Base-by-base conservation (phyloP, 176 grass and related monocot species). In the Avena eriantha region DNA sequence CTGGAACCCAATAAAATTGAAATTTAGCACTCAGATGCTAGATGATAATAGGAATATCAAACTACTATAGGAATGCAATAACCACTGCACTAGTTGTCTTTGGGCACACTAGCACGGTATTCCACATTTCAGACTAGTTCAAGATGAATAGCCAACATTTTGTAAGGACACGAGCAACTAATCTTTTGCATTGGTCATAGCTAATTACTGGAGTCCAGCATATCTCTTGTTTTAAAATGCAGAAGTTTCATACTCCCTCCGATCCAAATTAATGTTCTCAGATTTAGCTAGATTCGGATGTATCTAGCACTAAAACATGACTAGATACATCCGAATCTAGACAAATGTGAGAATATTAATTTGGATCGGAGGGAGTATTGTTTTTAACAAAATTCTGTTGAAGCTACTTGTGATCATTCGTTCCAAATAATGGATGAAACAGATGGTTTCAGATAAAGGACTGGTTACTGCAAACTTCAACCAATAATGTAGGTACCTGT, bases 1-100 rank as follows among this genome's bases (percentile, higher is more conserved):
- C 96, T 98, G 63, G 18, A 80, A 74, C 43, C 46, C 55, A 73
- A 79, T 78, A 89, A 73, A 78, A 76, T 81, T 78, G 53, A 59
- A 67, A 76, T 59, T 85, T 65, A 89, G 11, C 18, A 53, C 36
- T 39, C 45, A 78, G 79, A 80, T 82, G 35, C 22, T 45, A 59
- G 12, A 60, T 58, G 64, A 66, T 56, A 73, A 78, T 82, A 79
- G n/a, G 21, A 79, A 79, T 55, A 86, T 48, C 17, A 47, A 34
- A 90, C n/a, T 70, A 59, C 36, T 39, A 22, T 58, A 60, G 53
- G 56, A 23, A 80, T 89, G 55, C 47, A 36, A 39, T 49, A 80
- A 18, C 34, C 51, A 17, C 19, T 56, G 17, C 69, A 63, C 35
- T 61, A 24, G 69, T 60, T 57, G 22, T 73, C 26, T 84, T 78